Percentiles rank a stretch among this genome's conserved stretches.
Conservation (phyloP, 345 rosid species). For the Eucalyptus sp. region DNA sequence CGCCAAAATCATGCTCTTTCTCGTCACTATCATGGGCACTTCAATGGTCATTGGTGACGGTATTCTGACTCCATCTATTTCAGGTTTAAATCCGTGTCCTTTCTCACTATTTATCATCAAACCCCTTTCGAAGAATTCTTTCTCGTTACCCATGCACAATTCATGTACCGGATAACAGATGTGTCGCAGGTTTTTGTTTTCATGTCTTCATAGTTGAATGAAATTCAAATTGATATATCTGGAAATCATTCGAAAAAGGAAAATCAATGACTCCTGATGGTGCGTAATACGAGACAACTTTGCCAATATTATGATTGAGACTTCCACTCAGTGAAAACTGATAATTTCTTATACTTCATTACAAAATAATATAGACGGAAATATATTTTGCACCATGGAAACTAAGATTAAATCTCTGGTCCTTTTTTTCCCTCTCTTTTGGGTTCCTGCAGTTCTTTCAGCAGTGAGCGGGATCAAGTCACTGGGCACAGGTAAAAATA, state of each 20-base stretch:
- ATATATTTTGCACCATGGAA: neutral
- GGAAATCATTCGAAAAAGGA: neutral
- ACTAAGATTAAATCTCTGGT: neutral
- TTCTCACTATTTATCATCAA: neutral
- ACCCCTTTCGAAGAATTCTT: neutral
- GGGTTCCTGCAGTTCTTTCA: conserved; percentile 43
- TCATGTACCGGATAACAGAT: neutral
- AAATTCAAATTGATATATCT: neutral
- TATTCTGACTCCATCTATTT: conserved; percentile 66
- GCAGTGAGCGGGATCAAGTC: conserved; percentile 65
- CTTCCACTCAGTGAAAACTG: neutral
- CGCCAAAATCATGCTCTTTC: conserved; percentile 33
- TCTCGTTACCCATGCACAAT: neutral
- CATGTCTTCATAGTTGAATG: neutral
- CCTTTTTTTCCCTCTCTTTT: neutral
- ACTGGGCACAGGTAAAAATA: conserved; percentile 37
- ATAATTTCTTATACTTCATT: neutral
- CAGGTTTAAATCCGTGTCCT: conserved; percentile 18
- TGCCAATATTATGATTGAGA: neutral
- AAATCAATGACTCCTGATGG: neutral
- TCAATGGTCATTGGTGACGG: conserved; percentile 88
- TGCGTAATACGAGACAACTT: neutral
- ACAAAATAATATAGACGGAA: neutral
- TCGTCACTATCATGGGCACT: conserved; percentile 62
- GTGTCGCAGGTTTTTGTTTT: neutral